Evolutionary conservation across 768 basidiomycete species (phyloP).

Genomic region (Kwoniella dendrophila): DNA sequence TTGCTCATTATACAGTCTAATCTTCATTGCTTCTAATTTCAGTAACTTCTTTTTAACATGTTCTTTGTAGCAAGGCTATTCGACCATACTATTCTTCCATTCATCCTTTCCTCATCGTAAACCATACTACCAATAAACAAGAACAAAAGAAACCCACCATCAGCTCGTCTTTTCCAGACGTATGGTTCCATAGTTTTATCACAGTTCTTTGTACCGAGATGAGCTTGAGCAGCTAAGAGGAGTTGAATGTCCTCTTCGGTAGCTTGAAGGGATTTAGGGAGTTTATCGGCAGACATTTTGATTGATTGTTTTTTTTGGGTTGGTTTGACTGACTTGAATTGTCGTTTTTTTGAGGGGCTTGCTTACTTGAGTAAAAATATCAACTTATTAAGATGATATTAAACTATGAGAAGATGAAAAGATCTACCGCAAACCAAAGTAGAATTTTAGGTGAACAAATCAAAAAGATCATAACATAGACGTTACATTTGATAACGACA

Average conservation of each 20-base stretch:
- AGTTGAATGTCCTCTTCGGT: conserved; percentile 98
- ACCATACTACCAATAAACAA: neutral
- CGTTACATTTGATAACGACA: neutral
- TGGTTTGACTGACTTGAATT: neutral
- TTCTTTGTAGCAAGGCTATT: too few relatives aligned
- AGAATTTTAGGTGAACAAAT: conserved; percentile 15
- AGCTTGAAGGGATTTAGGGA: conserved; percentile 87
- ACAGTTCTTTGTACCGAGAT: conserved; percentile 98
- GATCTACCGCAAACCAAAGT: conserved; percentile 36
- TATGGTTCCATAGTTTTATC: conserved; percentile 99
- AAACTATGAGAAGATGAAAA: conserved; percentile 6
- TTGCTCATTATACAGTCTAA: neutral
- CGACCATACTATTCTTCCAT: too few relatives aligned
- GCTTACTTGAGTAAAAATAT: conserved; percentile 47
- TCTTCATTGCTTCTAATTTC: too few relatives aligned
- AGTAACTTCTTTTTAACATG: too few relatives aligned
- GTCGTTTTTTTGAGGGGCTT: conserved; percentile 40
- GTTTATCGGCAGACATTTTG: conserved; percentile 62
- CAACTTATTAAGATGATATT: conserved; percentile 19
- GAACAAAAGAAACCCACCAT: conserved; percentile 68
- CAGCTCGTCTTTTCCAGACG: conserved; percentile 93
- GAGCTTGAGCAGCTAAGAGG: conserved; percentile 90
- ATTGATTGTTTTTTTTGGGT: conserved; percentile 18
- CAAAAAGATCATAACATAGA: neutral
- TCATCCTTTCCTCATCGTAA: neutral